phyloP scores from a whole-genome alignment of 768 basidiomycete genomes.

The Coprinopsis sp. region DNA sequence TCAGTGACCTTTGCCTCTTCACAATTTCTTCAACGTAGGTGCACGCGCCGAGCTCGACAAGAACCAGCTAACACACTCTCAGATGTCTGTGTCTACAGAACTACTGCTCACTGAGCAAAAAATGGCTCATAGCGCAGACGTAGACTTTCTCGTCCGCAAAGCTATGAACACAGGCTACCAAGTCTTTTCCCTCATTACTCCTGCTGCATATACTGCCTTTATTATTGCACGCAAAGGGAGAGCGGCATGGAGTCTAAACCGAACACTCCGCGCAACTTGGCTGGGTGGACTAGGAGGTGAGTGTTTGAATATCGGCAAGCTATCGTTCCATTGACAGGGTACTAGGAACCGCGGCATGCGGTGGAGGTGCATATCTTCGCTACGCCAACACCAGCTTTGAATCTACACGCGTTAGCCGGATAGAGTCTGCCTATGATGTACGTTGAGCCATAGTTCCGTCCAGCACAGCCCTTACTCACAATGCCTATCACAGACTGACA shows the following conservation, averaged over 20 bases:
- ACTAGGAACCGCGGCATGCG: conserved; percentile 46
- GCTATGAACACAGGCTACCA: conserved; percentile 67
- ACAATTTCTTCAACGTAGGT: too few relatives aligned
- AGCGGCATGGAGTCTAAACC: conserved; percentile 53
- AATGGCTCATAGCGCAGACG: conserved; percentile 47
- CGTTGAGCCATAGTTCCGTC: conserved; percentile 5
- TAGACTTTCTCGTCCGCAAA: conserved; percentile 61
- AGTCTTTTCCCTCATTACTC: conserved; percentile 55
- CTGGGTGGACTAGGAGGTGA: conserved; percentile 58
- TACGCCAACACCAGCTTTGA: conserved; percentile 50
- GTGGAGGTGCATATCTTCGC: conserved; percentile 56
- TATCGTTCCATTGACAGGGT: conserved; percentile 30
- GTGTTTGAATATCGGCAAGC: conserved; percentile 11
- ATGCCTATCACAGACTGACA: conserved; percentile 38
- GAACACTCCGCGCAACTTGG: conserved; percentile 69
- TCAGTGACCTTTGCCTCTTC: too few relatives aligned
- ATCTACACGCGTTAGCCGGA: conserved; percentile 43
- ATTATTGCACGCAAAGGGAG: conserved; percentile 52
- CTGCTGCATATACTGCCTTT: conserved; percentile 55
- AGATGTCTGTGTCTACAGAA: conserved; percentile 12
- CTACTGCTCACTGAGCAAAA: conserved; percentile 1
- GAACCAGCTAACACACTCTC: too few relatives aligned
- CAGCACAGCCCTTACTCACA: neutral
- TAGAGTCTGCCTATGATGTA: conserved; percentile 58
- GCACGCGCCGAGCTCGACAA: too few relatives aligned